These are phyloP conservation scores for Monosporascus sp. DNA, from an alignment of 2,329 filamentous ascomycete genomes.

Conservation along the genomic window DNA sequence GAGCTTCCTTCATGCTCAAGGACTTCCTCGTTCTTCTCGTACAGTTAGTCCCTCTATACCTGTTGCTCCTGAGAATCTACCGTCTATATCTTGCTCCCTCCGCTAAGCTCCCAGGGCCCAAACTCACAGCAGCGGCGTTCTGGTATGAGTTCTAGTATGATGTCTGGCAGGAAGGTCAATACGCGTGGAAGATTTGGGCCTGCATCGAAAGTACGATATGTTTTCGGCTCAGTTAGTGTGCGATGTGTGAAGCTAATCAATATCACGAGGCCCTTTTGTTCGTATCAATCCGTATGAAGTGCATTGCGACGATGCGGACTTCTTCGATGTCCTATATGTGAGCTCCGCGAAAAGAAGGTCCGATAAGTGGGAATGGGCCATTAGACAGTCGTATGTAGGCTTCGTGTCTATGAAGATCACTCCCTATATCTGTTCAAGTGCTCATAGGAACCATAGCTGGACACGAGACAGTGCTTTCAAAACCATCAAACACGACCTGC, in stretches of 20 bases:
- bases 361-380: constrained; percentile 11
- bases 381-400: constrained; percentile 1
- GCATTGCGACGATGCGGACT: constrained; percentile 23
- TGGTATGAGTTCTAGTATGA: constrained; percentile 20
- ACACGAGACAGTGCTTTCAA: constrained; percentile 13
- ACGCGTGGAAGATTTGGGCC: constrained; percentile 22
- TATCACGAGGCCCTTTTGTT: constrained; percentile 23
- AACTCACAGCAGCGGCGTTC: constrained; percentile 15
- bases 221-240: too few relatives aligned
- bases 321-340: constrained; percentile 22
- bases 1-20: not conserved
- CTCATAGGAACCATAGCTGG: constrained; percentile 1
- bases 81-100: constrained; percentile 18
- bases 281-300: constrained; percentile 26
- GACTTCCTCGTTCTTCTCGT: not conserved
- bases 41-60: not conserved
- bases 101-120: constrained; percentile 18
- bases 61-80: constrained; percentile 5
- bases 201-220: constrained; percentile 29
- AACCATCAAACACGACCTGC: constrained; percentile 35
- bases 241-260: not conserved
- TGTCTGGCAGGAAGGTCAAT: constrained; percentile 13
- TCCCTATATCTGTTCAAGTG: not conserved
- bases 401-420: not conserved
- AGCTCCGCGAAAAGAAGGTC: constrained; percentile 6